Evolutionary conservation across 2,329 filamentous ascomycete genomes (phyloP).

Genomic region (Trichoderma atroviride): DNA sequence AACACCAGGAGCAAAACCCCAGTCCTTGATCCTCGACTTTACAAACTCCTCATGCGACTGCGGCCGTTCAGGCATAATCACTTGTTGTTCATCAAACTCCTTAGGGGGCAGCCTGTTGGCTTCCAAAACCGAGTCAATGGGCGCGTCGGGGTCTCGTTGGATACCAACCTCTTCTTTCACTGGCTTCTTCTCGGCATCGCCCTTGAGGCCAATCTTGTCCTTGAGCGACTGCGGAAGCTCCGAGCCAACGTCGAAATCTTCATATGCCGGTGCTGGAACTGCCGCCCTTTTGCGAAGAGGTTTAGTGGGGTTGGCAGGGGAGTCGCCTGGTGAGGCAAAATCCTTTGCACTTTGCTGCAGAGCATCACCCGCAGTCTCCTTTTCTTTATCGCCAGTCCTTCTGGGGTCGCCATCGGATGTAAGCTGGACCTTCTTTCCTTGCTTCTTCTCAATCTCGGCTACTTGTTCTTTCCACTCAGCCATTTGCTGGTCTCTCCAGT

Average conservation of each 20-base stretch:
- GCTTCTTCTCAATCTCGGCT: constrained; percentile 34
- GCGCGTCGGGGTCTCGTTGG: constrained; percentile 1
- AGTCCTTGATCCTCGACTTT: constrained; percentile 45
- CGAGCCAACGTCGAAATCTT: constrained; percentile 35
- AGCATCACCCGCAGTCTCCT: constrained; percentile 5
- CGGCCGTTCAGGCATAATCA: constrained; percentile 39
- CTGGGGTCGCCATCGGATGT: not conserved
- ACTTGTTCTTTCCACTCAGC: constrained; percentile 50
- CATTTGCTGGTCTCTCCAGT: constrained; percentile 48
- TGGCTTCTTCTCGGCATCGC: constrained; percentile 11
- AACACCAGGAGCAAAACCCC: constrained; percentile 56
- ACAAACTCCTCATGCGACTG: constrained; percentile 59
- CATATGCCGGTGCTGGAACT: constrained; percentile 29
- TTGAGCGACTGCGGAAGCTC: constrained; percentile 40
- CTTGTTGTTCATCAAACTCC: constrained; percentile 3
- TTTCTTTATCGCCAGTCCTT: constrained; percentile 16
- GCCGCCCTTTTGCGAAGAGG: constrained; percentile 29
- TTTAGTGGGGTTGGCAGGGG: not conserved
- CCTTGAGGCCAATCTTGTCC: constrained; percentile 35
- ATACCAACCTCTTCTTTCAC: not conserved
- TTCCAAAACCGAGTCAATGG: constrained; percentile 25
- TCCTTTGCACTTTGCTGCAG: constrained; percentile 14
- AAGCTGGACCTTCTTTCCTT: constrained; percentile 19
- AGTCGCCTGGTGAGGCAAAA: not conserved
- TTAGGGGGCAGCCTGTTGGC: constrained; percentile 24